Conservation (phyloP, 2,329 filamentous ascomycete genomes). For the Leptographium galeiforme region DNA sequence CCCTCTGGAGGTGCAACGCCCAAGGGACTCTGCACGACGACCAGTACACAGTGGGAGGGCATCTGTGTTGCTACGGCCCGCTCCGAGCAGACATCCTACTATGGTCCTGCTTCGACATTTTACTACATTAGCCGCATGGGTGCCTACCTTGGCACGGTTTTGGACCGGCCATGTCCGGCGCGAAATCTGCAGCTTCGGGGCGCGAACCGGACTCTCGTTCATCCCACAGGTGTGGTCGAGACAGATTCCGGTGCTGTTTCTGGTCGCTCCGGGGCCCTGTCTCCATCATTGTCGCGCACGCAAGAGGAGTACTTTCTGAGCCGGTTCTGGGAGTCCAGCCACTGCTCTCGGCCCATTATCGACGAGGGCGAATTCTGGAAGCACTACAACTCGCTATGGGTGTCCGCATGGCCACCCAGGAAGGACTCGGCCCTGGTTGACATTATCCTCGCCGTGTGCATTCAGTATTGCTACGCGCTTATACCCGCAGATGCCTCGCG, state of each 20-base stretch:
- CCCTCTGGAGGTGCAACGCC: background rate
- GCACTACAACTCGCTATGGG: slow-evolving; percentile 27
- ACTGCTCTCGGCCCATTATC: slow-evolving; percentile 22
- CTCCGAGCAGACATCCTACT: slow-evolving; percentile 24
- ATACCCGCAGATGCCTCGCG: slow-evolving; percentile 9
- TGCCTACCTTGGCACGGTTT: slow-evolving; percentile 20
- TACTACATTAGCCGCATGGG: slow-evolving; percentile 31
- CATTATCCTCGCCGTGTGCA: slow-evolving; percentile 36
- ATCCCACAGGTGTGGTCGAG: background rate
- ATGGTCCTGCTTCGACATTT: slow-evolving; percentile 29
- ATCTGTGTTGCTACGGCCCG: slow-evolving; percentile 23
- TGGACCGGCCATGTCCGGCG: slow-evolving; percentile 14
- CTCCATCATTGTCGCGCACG: slow-evolving; percentile 13
- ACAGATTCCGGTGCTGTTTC: background rate
- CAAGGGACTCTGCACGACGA: background rate
- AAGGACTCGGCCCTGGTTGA: slow-evolving; percentile 35
- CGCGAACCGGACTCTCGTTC: slow-evolving; percentile 3
- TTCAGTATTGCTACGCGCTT: slow-evolving; percentile 28
- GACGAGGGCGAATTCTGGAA: slow-evolving; percentile 24
- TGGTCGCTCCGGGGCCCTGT: too few relatives aligned
- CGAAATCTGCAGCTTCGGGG: slow-evolving; percentile 9
- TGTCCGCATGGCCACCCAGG: slow-evolving; percentile 3
- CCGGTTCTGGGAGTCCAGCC: slow-evolving; percentile 27
- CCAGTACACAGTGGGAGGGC: slow-evolving; percentile 14
- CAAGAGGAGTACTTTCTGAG: slow-evolving; percentile 28